A percentile compares a stretch with the other conserved stretches of the same genome.
Evolutionary conservation across 306 rosid species (phyloP).

Genomic region (Fragaria nilgerrensis): DNA sequence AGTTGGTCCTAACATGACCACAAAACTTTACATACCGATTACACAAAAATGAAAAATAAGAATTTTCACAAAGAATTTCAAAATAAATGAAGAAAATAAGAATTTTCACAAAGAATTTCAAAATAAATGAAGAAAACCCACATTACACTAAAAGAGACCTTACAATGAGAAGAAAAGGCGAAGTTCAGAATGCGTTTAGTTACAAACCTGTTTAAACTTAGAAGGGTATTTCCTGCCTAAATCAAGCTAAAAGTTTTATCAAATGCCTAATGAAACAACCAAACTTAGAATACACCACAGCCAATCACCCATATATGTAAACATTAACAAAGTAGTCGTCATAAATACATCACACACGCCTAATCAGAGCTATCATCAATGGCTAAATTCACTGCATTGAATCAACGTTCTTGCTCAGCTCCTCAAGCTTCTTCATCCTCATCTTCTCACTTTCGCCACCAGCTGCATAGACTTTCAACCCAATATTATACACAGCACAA

Average conservation of each 20-base stretch:
- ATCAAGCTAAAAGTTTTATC: constrained; percentile 45
- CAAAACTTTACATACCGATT: background rate
- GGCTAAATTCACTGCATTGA: constrained; percentile 42
- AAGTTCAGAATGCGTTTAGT: constrained; percentile 45
- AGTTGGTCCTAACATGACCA: background rate
- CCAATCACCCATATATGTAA: constrained; percentile 62
- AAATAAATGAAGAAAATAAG: background rate
- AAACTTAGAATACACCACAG: constrained; percentile 60
- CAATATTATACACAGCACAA: background rate
- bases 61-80: background rate
- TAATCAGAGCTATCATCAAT: constrained; percentile 58
- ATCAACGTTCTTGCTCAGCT: constrained; percentile 86
- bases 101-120: background rate
- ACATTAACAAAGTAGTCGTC: constrained; percentile 44
- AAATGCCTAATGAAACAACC: constrained; percentile 55
- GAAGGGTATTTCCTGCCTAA: constrained; percentile 59
- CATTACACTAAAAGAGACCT: constrained; percentile 46
- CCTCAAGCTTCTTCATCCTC: constrained; percentile 99
- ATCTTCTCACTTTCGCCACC: constrained; percentile 75
- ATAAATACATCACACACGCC: constrained; percentile 87
- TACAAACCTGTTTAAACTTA: constrained; percentile 65
- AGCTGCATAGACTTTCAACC: constrained; percentile 28
- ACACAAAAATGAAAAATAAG: constrained; percentile 12
- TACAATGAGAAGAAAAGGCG: constrained; percentile 41
- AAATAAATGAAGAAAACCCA: constrained; percentile 2